Evolutionary conservation across 257 asterid species (phyloP).

Genomic region (Handroanthus guayacan): DNA sequence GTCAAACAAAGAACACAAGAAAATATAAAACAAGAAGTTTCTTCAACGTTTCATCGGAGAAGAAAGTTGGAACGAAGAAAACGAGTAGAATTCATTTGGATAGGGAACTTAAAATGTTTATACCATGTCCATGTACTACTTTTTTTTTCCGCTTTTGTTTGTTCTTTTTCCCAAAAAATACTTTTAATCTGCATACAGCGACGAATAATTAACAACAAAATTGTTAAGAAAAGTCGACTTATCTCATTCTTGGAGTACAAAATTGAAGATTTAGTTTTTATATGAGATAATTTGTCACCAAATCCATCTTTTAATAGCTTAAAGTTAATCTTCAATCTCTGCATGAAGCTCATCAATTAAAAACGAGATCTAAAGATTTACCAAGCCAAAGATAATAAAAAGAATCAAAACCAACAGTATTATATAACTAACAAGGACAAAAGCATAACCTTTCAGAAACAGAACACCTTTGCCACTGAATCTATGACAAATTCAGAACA

Average conservation of each 20-base stretch:
- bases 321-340: neutral
- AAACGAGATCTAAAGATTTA: constrained; percentile 46
- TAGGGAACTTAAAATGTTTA: neutral
- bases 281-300: neutral
- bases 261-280: constrained; percentile 24
- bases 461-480: constrained; percentile 27
- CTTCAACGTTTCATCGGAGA: constrained; percentile 1
- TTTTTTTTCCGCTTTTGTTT: too few species aligned
- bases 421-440: constrained; percentile 8
- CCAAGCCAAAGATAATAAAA: constrained; percentile 10
- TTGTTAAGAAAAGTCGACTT: constrained; percentile 34
- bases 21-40: constrained; percentile 17
- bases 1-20: neutral
- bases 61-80: neutral
- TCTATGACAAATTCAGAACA: constrained; percentile 29
- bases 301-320: constrained; percentile 1
- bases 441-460: constrained; percentile 15
- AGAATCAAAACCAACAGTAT: constrained; percentile 18
- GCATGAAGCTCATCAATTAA: constrained; percentile 25
- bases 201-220: constrained; percentile 12
- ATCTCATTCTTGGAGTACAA: constrained; percentile 16
- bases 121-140: neutral
- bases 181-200: neutral
- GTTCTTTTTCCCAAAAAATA: neutral
- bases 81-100: neutral